Base-by-base conservation (phyloP, 2,329 filamentous ascomycete genomes). In the Thielaviopsis punctulata region DNA sequence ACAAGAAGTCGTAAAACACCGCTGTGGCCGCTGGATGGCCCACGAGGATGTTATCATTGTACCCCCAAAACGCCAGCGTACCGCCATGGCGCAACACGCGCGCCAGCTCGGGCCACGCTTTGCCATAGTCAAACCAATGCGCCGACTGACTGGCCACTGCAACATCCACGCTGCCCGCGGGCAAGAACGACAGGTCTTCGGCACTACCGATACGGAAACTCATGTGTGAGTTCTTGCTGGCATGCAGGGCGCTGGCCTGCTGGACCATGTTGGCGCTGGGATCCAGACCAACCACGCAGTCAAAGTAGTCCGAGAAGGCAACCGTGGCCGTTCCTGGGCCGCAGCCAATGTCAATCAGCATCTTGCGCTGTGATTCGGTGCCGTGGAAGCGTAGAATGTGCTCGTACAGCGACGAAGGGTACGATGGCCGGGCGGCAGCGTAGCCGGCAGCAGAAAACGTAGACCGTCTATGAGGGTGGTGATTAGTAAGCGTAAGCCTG, bases 21-120 rank as follows among this genome's bases (percentile, higher is more conserved):
- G 61, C 60, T 22, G 73, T 78, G 15, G 76, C 75, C 30, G 60
- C 59, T 6, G 73, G 70, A 57, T 69, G 69, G 21, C 74, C 71
- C 15, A 78, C 63, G 49, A 83, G 69, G 30, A 78, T 67, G 59
- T 75, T 77, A 62, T 83, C 79, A 59, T 76, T 78, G 62, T 83
- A 83, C 1, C 77, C 78, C 75, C 74, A 82, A 60, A 80, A 78
- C 0, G 77, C 77, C n/a, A 83, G 58, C 0, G 75, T 76, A 15
- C 77, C 79, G 13, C 74, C 74, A 1, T 63, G 61, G 48, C 72
- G 68, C 41, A 81, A 64, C 7, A 78, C 70, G 12, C 76, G 68
- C 9, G 65, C 65, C 53, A 82, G 61, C 59, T 76, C 72, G 0
- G 69, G 69, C 73, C 76, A 83, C 2, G 73, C 68, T 39, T 65